Conservation (phyloP, 208 protist genomes). For the Wallacemonas sp. region DNA sequence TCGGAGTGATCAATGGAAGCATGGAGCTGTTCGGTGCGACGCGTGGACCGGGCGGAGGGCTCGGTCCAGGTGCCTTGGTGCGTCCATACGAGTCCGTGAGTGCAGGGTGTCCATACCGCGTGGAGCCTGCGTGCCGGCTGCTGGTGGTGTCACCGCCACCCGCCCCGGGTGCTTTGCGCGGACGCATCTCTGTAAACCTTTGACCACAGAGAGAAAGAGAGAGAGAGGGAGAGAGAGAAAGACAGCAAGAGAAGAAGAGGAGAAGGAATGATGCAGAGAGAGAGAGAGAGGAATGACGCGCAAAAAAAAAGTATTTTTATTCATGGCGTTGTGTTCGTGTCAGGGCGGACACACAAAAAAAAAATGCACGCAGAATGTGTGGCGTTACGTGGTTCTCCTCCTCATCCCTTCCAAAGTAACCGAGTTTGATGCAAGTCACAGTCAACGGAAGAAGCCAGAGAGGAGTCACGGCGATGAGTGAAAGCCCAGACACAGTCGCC, state of each 20-base stretch:
- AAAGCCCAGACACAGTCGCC: too few species aligned
- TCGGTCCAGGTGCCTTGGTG: not conserved
- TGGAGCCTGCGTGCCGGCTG: not conserved
- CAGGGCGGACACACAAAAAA: too few species aligned
- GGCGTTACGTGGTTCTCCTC: too few species aligned
- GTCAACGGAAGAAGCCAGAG: too few species aligned
- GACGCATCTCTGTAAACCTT: not conserved
- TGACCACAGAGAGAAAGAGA: constrained; percentile 13
- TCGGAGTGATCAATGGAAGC: constrained; percentile 20
- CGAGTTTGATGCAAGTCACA: too few species aligned
- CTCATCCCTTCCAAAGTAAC: too few species aligned
- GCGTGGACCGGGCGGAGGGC: not conserved
- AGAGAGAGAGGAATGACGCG: too few species aligned
- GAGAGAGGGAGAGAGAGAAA: not conserved
- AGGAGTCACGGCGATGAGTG: too few species aligned
- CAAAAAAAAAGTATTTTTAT: too few species aligned
- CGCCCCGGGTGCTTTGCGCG: not conserved
- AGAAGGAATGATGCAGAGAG: not conserved
- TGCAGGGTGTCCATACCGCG: constrained; percentile 9
- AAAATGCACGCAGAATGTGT: too few species aligned
- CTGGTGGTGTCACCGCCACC: not conserved
- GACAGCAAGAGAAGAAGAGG: not conserved
- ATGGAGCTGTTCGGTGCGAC: constrained; percentile 3
- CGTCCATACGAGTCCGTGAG: constrained; percentile 1
- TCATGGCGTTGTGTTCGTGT: too few species aligned